Percentiles rank a stretch among this genome's conserved stretches.
Evolutionary conservation across 257 asterid species (phyloP).

Genomic region (Plectranthus barbatus): DNA sequence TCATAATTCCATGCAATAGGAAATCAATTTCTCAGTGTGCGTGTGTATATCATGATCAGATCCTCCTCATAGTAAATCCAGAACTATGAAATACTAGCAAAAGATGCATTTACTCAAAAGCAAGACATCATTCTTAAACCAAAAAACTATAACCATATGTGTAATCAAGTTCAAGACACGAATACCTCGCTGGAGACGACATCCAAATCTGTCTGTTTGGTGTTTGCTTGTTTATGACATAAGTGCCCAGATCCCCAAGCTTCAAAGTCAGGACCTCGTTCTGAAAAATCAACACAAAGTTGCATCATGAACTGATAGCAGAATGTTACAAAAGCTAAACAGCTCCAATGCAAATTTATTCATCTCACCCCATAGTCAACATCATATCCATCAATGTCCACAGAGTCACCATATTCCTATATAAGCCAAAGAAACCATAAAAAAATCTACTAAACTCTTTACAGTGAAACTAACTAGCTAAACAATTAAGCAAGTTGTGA

Average conservation of each 20-base stretch:
- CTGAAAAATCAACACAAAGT: slow-evolving; percentile 28
- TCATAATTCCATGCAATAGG: neutral
- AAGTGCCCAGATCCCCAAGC: slow-evolving; percentile 84
- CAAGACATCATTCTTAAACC: neutral
- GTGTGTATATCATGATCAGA: no score
- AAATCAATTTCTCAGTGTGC: no score
- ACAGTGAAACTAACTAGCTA: neutral
- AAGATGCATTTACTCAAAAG: neutral
- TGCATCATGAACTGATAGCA: no score
- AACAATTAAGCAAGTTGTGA: neutral
- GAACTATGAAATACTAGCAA: neutral
- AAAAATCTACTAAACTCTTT: neutral
- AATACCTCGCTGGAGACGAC: slow-evolving; percentile 94
- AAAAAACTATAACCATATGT: neutral
- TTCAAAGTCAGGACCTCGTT: slow-evolving; percentile 85
- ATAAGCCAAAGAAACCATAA: slow-evolving; percentile 8
- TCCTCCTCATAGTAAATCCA: no score
- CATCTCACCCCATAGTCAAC: slow-evolving; percentile 81
- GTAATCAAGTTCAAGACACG: slow-evolving; percentile 1
- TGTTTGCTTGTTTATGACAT: slow-evolving; percentile 88
- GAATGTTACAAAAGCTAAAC: neutral
- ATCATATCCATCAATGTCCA: slow-evolving; percentile 74
- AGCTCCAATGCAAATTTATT: neutral
- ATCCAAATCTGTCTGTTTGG: slow-evolving; percentile 95
- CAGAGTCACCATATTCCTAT: slow-evolving; percentile 79